Evolutionary conservation across 1,139 yeast species (phyloP).

Genomic region (Pichia cactophila): DNA sequence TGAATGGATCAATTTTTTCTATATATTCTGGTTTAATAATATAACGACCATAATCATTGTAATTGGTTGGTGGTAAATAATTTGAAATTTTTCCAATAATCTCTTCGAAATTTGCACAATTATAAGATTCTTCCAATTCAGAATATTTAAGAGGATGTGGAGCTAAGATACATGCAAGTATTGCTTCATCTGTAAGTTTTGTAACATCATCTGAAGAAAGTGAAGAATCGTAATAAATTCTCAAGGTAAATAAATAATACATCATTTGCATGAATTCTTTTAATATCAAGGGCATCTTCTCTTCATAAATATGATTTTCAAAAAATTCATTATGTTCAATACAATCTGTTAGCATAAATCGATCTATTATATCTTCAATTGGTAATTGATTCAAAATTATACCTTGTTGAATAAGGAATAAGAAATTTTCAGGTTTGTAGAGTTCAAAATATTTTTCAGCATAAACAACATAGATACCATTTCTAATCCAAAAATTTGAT

Average conservation of each 20-base stretch:
- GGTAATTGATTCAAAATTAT: constrained; percentile 36
- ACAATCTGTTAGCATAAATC: constrained; percentile 59
- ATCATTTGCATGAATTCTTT: constrained; percentile 49
- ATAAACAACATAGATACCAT: constrained; percentile 41
- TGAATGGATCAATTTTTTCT: constrained; percentile 54
- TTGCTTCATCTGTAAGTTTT: constrained; percentile 1
- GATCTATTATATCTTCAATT: constrained; percentile 44
- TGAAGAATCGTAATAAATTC: constrained; percentile 38
- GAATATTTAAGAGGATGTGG: constrained; percentile 38
- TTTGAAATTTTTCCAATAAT: constrained; percentile 48
- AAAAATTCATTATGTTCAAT: constrained; percentile 33
- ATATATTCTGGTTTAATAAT: constrained; percentile 52
- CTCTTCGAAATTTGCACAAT: constrained; percentile 32
- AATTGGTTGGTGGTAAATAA: constrained; percentile 56
- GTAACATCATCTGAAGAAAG: constrained; percentile 24
- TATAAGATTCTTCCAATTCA: constrained; percentile 25
- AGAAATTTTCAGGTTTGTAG: constrained; percentile 43
- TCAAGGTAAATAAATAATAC: constrained; percentile 49
- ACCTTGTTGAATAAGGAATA: constrained; percentile 52
- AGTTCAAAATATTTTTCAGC: constrained; percentile 41
- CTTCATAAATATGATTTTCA: constrained; percentile 48
- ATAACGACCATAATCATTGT: constrained; percentile 64
- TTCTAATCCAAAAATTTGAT: constrained; percentile 85
- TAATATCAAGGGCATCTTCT: constrained; percentile 42
- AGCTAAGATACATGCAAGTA: constrained; percentile 8